Conservation (phyloP, 768 basidiomycete species). For the Russula compacta region DNA sequence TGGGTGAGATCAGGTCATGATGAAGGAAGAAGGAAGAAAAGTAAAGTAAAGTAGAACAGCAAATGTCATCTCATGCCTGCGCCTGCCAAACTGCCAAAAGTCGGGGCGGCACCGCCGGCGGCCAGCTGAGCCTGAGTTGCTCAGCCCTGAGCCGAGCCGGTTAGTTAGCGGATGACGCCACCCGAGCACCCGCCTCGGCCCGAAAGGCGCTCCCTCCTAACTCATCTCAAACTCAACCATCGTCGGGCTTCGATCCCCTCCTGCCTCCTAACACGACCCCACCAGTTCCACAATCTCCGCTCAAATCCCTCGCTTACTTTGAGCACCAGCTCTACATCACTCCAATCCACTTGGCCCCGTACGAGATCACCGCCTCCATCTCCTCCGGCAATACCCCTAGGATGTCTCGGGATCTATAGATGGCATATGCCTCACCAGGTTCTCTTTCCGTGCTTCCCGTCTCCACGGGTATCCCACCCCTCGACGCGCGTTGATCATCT, state of each 20-base stretch:
- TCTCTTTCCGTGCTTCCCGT: constrained; percentile 22
- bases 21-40: too few species aligned
- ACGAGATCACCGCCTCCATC: constrained; percentile 41
- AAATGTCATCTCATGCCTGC: too few species aligned
- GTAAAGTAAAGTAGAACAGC: too few species aligned
- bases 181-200: neutral
- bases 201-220: neutral
- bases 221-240: neutral
- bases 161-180: neutral
- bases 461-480: constrained; percentile 9
- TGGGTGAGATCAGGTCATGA: too few species aligned
- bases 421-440: constrained; percentile 53
- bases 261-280: constrained; percentile 22
- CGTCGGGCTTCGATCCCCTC: constrained; percentile 4
- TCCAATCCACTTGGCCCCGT: constrained; percentile 48
- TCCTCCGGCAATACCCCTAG: constrained; percentile 48
- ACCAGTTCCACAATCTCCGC: constrained; percentile 47
- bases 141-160: too few species aligned
- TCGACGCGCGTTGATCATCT: constrained; percentile 1
- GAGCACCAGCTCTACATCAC: constrained; percentile 43
- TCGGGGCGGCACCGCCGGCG: too few species aligned
- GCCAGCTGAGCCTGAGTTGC: too few species aligned
- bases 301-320: constrained; percentile 59
- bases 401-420: constrained; percentile 62
- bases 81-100: too few species aligned